Percentiles rank a stretch among this genome's conserved stretches.
Evolutionary conservation across 441 rosid genomes (phyloP).

Genomic region (Euphorbia corollata): DNA sequence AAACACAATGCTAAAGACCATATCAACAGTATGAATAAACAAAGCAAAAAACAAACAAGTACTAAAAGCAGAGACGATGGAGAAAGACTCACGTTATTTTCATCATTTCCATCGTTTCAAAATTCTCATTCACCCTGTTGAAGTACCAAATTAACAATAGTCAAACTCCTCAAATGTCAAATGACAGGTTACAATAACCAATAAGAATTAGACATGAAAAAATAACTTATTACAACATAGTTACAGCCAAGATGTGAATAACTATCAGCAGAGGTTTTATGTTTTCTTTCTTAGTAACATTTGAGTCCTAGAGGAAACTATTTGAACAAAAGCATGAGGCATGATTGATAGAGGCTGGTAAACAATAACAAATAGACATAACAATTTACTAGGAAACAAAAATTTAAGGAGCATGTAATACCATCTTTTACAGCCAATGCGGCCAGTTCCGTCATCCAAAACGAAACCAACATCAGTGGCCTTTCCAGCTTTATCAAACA

Average conservation of each 20-base stretch:
- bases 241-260: not conserved
- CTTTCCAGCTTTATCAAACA: slow-evolving; percentile 50
- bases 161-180: not conserved
- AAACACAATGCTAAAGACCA: not conserved
- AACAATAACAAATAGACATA: not conserved
- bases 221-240: not conserved
- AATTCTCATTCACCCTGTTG: slow-evolving; percentile 62
- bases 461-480: slow-evolving; percentile 59
- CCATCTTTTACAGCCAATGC: slow-evolving; percentile 75
- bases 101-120: slow-evolving; percentile 66
- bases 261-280: not conserved
- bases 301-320: not conserved
- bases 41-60: not conserved
- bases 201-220: not conserved
- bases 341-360: not conserved
- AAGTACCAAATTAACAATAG: not conserved
- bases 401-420: slow-evolving; percentile 22
- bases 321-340: not conserved
- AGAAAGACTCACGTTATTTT: slow-evolving; percentile 43
- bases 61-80: not conserved
- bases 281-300: not conserved
- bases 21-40: not conserved
- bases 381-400: not conserved
- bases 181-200: not conserved
- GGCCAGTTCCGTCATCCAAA: slow-evolving; percentile 87